These are phyloP conservation scores for Salix purpurea DNA, from an alignment of 345 rosid genomes.

Conservation along the genomic window DNA sequence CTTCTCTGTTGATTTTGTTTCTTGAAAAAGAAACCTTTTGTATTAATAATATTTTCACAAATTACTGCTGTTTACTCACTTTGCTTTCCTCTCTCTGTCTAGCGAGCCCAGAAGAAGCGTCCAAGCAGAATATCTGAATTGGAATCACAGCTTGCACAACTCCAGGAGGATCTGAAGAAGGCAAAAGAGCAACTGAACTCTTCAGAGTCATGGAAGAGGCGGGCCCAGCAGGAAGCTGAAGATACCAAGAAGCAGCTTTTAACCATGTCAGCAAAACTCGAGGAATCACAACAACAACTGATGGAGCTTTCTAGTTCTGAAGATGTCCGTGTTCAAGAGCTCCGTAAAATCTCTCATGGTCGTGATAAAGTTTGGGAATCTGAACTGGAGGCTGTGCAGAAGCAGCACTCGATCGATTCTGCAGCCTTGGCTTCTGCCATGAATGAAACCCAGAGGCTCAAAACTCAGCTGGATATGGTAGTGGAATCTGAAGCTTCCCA, in stretches of 20 bases:
- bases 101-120: conserved; percentile 56
- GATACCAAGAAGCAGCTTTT: conserved; percentile 64
- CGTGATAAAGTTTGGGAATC: conserved; percentile 94
- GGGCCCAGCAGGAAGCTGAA: conserved; percentile 69
- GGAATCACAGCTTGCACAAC: conserved; percentile 64
- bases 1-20: neutral
- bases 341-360: conserved; percentile 75
- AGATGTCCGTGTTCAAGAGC: conserved; percentile 73
- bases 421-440: conserved; percentile 70
- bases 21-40: neutral
- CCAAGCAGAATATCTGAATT: conserved; percentile 48
- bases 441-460: conserved; percentile 90
- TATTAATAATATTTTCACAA: neutral
- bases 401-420: conserved; percentile 76
- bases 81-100: conserved; percentile 3
- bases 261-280: conserved; percentile 53
- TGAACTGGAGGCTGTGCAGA: conserved; percentile 91
- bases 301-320: conserved; percentile 73
- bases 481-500: conserved; percentile 62
- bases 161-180: conserved; percentile 79
- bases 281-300: conserved; percentile 62
- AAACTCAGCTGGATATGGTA: conserved; percentile 61
- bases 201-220: conserved; percentile 66
- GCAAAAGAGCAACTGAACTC: conserved; percentile 64
- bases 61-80: conserved; percentile 7